phyloP scores from a whole-genome alignment of 2,329 filamentous ascomycete genomes.

The Exophiala lecanii-corni region DNA sequence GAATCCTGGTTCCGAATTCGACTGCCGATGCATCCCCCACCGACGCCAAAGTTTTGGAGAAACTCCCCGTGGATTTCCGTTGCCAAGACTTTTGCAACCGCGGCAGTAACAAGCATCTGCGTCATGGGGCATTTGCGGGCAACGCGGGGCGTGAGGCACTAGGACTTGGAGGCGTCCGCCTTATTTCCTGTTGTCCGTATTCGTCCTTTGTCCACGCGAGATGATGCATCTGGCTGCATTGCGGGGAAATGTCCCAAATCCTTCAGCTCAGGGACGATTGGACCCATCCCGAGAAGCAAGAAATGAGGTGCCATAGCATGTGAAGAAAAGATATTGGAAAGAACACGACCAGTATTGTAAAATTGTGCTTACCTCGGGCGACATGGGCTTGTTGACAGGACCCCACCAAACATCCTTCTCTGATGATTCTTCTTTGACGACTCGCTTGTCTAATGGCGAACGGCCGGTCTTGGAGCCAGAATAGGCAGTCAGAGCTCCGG shows the following conservation, averaged over 20 bases:
- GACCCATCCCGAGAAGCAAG: too few relatives aligned
- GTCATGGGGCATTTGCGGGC: conserved; percentile 14
- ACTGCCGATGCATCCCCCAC: background rate
- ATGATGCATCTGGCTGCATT: conserved; percentile 1
- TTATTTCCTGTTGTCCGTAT: background rate
- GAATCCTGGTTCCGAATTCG: background rate
- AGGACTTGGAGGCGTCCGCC: background rate
- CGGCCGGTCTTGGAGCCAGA: conserved; percentile 97
- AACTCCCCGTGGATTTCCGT: conserved; percentile 13
- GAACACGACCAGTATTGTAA: too few relatives aligned
- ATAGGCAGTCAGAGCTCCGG: conserved; percentile 92
- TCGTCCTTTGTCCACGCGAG: background rate
- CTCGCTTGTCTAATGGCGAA: conserved; percentile 93
- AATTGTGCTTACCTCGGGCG: conserved; percentile 70
- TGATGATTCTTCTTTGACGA: conserved; percentile 86
- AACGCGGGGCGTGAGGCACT: conserved; percentile 14
- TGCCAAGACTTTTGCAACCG: conserved; percentile 12
- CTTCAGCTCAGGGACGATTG: too few relatives aligned
- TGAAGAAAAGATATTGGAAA: conserved; percentile 10
- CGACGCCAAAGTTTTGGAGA: too few relatives aligned
- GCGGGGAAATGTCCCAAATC: background rate
- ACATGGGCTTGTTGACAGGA: conserved; percentile 99
- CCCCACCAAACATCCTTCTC: conserved; percentile 98
- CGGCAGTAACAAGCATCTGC: conserved; percentile 6
- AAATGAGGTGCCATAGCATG: conserved; percentile 3